Evolutionary conservation across 139 green algal genomes (phyloP).

Genomic region (Yamagishiella unicocca): DNA sequence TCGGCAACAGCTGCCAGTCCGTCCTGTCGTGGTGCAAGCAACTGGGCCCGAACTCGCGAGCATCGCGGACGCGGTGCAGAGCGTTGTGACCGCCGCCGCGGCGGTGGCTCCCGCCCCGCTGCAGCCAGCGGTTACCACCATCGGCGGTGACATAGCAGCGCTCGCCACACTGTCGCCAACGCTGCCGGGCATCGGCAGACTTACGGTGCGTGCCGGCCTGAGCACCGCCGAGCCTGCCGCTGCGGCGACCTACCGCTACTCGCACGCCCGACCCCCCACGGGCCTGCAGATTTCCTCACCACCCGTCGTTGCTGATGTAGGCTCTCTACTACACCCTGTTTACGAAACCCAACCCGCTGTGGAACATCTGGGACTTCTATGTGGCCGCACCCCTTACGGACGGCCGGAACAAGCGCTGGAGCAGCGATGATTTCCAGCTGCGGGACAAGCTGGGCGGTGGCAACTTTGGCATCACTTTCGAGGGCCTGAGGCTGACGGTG

Average conservation of each 20-base stretch:
- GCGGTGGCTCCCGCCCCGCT: constrained; percentile 37
- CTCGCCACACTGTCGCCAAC: constrained; percentile 54
- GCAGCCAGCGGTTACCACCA: constrained; percentile 46
- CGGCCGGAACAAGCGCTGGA: constrained; percentile 60
- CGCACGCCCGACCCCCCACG: no score
- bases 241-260: no score
- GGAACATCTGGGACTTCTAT: constrained; percentile 87
- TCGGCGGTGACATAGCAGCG: constrained; percentile 56
- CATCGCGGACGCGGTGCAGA: constrained; percentile 44
- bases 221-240: no score
- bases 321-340: constrained; percentile 71
- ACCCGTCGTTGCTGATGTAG: no score
- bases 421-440: constrained; percentile 61
- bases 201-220: constrained; percentile 58
- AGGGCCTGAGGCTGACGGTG: constrained; percentile 63
- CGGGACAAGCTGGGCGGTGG: constrained; percentile 84
- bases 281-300: no score
- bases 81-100: constrained; percentile 17
- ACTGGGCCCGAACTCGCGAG: constrained; percentile 33
- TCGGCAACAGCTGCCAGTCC: neutral
- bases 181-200: constrained; percentile 46
- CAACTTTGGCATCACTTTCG: constrained; percentile 89
- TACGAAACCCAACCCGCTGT: constrained; percentile 67
- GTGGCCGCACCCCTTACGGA: constrained; percentile 70
- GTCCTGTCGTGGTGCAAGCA: neutral